A percentile compares a stretch with the other conserved stretches of the same genome.
Evolutionary conservation across 208 protist genomes (phyloP).

Genomic region (Phytomonas sp.): DNA sequence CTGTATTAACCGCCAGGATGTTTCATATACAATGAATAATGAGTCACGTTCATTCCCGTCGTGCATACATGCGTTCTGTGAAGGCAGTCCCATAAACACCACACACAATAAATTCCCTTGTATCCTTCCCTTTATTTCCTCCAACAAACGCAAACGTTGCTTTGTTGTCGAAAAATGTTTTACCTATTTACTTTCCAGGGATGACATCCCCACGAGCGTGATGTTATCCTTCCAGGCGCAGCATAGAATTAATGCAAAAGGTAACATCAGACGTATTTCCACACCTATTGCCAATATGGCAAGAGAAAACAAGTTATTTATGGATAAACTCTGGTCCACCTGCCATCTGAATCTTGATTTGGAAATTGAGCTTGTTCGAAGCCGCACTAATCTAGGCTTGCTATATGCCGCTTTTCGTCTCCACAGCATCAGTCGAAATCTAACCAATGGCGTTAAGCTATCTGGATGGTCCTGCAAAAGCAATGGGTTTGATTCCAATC

Average conservation of each 20-base stretch:
- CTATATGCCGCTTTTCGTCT: conserved; percentile 77
- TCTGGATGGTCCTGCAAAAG: conserved; percentile 57
- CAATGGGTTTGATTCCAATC: conserved; percentile 58
- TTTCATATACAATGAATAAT: not conserved
- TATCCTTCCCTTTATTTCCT: not conserved
- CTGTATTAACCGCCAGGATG: not conserved
- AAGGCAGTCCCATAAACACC: not conserved
- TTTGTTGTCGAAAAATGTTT: conserved; percentile 63
- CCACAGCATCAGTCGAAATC: conserved; percentile 51
- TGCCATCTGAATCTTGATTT: conserved; percentile 67
- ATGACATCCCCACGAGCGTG: conserved; percentile 43
- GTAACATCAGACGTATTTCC: not conserved
- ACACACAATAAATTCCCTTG: not conserved
- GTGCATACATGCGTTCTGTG: not conserved
- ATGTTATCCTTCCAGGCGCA: conserved; percentile 54
- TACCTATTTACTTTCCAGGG: conserved; percentile 28
- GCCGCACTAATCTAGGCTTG: conserved; percentile 62
- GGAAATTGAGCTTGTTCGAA: conserved; percentile 68
- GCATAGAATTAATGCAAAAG: conserved; percentile 23
- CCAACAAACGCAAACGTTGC: not conserved
- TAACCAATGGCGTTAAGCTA: conserved; percentile 59
- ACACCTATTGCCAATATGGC: conserved; percentile 9
- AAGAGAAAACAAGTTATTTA: not conserved
- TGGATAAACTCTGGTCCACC: conserved; percentile 59
- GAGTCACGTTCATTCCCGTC: not conserved